phyloP scores from a whole-genome alignment of 306 rosid species.

The Rosa lucieae region DNA sequence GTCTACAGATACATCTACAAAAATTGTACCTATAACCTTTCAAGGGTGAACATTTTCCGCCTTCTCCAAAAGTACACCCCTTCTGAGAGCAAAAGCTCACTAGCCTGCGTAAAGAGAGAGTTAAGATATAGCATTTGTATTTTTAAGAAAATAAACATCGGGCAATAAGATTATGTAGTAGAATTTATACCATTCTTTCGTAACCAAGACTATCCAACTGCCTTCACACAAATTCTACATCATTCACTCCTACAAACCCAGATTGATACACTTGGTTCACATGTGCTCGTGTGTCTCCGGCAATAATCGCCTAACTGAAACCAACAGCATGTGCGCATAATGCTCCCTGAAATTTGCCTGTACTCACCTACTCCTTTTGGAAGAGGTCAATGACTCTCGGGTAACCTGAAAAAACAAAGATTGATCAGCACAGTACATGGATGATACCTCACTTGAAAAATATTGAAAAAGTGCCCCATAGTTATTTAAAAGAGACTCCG shows the following conservation, averaged over 20 bases:
- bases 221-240: conserved; percentile 11
- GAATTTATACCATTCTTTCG: not conserved
- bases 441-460: not conserved
- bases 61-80: not conserved
- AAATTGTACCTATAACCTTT: conserved; percentile 18
- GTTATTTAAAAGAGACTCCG: not conserved
- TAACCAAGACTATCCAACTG: not conserved
- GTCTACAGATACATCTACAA: conserved; percentile 20
- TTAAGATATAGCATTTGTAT: not conserved
- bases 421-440: not conserved
- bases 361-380: conserved; percentile 16
- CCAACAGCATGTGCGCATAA: conserved; percentile 7
- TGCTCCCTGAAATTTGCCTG: not conserved
- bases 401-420: conserved; percentile 52
- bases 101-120: conserved; percentile 1
- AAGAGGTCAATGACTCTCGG: conserved; percentile 79
- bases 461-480: not conserved
- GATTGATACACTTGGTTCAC: not conserved
- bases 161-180: not conserved
- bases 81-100: conserved; percentile 10
- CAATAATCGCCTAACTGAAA: conserved; percentile 16
- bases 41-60: not conserved
- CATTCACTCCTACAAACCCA: not conserved
- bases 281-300: not conserved
- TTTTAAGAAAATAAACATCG: not conserved